Evolutionary conservation across 2,329 filamentous ascomycete species (phyloP).

Genomic region (Calonectria hongkongensis): DNA sequence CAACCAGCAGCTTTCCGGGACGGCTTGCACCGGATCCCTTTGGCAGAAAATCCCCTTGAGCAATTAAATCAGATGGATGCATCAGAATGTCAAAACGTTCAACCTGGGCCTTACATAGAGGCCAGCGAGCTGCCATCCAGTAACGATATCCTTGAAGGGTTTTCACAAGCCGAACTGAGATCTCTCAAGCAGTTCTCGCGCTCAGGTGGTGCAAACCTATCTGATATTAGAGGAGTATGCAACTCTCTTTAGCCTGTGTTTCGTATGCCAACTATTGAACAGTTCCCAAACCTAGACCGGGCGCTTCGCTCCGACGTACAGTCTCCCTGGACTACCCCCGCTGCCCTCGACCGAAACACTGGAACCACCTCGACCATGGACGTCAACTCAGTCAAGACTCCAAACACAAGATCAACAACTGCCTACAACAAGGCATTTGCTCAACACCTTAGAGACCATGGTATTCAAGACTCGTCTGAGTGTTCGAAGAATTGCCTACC

Average conservation of each 20-base stretch:
- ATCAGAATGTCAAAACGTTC: neutral
- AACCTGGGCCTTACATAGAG: neutral
- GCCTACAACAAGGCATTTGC: neutral
- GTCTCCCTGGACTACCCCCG: too few species aligned
- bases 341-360: neutral
- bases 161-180: neutral
- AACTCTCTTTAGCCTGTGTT: neutral
- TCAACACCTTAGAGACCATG: neutral
- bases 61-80: neutral
- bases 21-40: neutral
- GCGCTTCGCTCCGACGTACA: neutral
- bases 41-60: neutral
- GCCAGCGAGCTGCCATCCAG: neutral
- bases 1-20: neutral
- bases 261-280: neutral
- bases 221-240: neutral
- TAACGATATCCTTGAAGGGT: neutral
- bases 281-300: neutral
- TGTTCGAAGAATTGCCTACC: neutral
- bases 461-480: neutral
- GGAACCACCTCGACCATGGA: too few species aligned
- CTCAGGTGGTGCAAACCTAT: neutral
- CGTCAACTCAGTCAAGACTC: too few species aligned
- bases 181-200: neutral
- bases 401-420: neutral